These are phyloP conservation scores for Oryza australiensis DNA, from an alignment of 176 grass and related monocot genomes.

Conservation along the genomic window DNA sequence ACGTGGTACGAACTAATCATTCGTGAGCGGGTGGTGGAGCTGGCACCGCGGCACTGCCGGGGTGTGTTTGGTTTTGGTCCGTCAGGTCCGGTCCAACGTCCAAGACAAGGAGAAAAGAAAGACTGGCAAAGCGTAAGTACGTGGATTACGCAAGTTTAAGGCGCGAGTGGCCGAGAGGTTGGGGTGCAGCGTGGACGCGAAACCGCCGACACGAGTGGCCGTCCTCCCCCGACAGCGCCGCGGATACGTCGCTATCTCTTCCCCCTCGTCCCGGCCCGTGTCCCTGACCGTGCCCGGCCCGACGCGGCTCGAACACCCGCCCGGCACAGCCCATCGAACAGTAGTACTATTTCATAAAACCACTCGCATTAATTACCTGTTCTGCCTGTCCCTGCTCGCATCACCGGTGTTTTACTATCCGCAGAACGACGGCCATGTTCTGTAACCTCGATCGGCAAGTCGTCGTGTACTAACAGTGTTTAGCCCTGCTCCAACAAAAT, in stretches of 20 bases:
- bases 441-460: background rate
- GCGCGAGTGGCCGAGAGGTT: background rate
- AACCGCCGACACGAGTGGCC: conserved; percentile 19
- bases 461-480: background rate
- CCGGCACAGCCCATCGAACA: too few species aligned
- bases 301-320: background rate
- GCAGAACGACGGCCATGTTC: background rate
- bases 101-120: background rate
- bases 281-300: background rate
- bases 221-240: conserved; percentile 21
- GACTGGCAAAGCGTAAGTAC: background rate
- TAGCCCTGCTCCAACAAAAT: background rate
- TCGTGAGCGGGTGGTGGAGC: background rate
- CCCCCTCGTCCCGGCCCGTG: background rate
- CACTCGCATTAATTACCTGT: background rate
- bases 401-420: background rate
- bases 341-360: background rate
- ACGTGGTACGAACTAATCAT: background rate
- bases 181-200: conserved; percentile 24
- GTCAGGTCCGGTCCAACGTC: background rate
- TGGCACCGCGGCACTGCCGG: background rate
- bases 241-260: conserved; percentile 27
- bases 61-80: background rate
- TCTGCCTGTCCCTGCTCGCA: background rate
- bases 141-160: background rate